phyloP scores from a whole-genome alignment of 2,329 filamentous ascomycete species.

The Phialemoniopsis sp. region DNA sequence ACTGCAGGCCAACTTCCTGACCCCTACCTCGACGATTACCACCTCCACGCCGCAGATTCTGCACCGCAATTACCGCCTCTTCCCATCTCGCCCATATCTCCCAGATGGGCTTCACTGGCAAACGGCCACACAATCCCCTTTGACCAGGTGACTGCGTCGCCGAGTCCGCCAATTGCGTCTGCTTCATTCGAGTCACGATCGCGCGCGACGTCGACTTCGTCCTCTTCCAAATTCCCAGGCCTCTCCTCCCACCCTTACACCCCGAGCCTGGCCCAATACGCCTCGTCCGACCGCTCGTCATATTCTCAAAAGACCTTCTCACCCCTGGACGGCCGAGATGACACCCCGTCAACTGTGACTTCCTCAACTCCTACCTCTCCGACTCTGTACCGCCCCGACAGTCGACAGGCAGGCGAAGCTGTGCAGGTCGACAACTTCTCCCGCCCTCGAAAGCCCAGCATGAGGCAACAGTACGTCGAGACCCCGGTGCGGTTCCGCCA shows the following conservation, averaged over 20 bases:
- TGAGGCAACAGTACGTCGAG: constrained; percentile 28
- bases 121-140: constrained; percentile 16
- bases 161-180: constrained; percentile 3
- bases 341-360: constrained; percentile 9
- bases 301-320: constrained; percentile 1
- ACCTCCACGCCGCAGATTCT: constrained; percentile 9
- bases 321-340: constrained; percentile 11
- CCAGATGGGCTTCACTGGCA: constrained; percentile 42
- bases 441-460: constrained; percentile 51
- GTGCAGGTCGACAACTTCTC: constrained; percentile 53
- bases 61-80: constrained; percentile 23
- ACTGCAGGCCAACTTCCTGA: too few relatives aligned
- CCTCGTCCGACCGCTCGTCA: constrained; percentile 2
- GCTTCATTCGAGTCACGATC: constrained; percentile 9
- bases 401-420: constrained; percentile 11
- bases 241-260: constrained; percentile 25
- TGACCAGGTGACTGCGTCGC: constrained; percentile 14
- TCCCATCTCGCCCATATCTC: constrained; percentile 28
- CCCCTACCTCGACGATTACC: constrained; percentile 1
- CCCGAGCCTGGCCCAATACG: constrained; percentile 5
- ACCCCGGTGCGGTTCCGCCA: constrained; percentile 18
- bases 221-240: constrained; percentile 20
- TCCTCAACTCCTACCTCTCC: constrained; percentile 12
- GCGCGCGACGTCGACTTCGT: constrained; percentile 12
- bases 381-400: constrained; percentile 23